These are phyloP conservation scores for Picea engelmannii DNA, from an alignment of 83 land plant species.

Conservation along the genomic window DNA sequence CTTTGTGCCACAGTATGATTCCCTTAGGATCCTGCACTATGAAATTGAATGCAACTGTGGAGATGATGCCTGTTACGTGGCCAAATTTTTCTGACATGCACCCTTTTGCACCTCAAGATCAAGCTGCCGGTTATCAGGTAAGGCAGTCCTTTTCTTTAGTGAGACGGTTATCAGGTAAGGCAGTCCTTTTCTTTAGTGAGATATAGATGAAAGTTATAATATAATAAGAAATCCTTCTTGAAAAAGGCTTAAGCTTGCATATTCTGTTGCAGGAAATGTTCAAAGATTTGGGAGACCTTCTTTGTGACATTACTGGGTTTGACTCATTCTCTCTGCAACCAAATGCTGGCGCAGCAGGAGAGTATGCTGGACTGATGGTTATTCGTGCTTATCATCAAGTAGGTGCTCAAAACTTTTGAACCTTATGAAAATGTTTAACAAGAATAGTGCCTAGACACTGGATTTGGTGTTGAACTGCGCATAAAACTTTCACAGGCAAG, in stretches of 20 bases:
- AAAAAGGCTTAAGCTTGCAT: neutral
- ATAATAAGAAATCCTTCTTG: neutral
- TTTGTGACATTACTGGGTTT: conserved; percentile 95
- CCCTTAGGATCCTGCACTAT: conserved; percentile 99
- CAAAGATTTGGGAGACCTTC: conserved; percentile 72
- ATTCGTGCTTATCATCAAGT: conserved; percentile 98
- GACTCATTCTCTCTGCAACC: conserved; percentile 99
- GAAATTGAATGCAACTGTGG: conserved; percentile 97
- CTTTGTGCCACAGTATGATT: conserved; percentile 96
- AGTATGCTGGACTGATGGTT: conserved; percentile 99
- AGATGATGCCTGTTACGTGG: conserved; percentile 99
- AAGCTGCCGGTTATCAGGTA: conserved; percentile 93
- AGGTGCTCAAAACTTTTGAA: conserved; percentile 18
- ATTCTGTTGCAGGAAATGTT: conserved; percentile 82
- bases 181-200: neutral
- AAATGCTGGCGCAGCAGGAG: conserved; percentile 99
- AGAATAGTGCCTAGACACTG: neutral
- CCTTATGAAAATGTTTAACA: neutral
- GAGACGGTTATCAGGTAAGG: conserved; percentile 82
- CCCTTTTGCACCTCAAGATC: conserved; percentile 94
- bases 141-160: neutral
- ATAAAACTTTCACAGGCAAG: conserved; percentile 56
- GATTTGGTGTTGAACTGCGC: conserved; percentile 8
- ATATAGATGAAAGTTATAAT: neutral
- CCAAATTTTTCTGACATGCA: conserved; percentile 87